Percentiles rank a stretch among this genome's conserved stretches.
phyloP scores from a whole-genome alignment of 768 basidiomycete species.

The Pisolithus sp. region DNA sequence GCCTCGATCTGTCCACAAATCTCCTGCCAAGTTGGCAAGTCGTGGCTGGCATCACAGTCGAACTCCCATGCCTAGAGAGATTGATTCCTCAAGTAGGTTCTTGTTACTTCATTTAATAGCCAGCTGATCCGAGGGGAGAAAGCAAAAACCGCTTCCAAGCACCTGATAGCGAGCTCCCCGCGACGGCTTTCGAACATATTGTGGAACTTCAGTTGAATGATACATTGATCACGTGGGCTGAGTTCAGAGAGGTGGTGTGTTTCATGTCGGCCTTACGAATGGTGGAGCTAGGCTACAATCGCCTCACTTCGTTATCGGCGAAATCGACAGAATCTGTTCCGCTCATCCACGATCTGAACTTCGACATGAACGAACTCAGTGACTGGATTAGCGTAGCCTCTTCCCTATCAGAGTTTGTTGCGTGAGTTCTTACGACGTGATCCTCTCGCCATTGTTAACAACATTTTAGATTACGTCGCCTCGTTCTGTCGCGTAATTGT shows the following conservation, averaged over 20 bases:
- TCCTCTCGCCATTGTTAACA: neutral
- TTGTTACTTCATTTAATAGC: constrained; percentile 4
- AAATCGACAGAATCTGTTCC: constrained; percentile 10
- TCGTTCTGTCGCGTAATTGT: constrained; percentile 61
- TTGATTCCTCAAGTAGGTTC: constrained; percentile 75
- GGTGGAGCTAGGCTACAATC: constrained; percentile 71
- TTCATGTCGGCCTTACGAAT: constrained; percentile 48
- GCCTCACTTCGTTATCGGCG: constrained; percentile 32
- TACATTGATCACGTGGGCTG: constrained; percentile 67
- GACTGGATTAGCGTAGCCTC: constrained; percentile 49
- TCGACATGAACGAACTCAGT: constrained; percentile 59
- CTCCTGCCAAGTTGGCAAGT: constrained; percentile 67
- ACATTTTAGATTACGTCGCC: constrained; percentile 44
- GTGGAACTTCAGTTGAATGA: constrained; percentile 68
- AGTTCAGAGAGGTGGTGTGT: constrained; percentile 45
- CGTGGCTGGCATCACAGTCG: constrained; percentile 54
- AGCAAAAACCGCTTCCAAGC: constrained; percentile 65
- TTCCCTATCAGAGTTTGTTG: constrained; percentile 37
- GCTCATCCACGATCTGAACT: constrained; percentile 50
- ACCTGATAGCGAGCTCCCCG: constrained; percentile 28
- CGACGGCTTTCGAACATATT: constrained; percentile 43
- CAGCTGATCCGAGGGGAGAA: constrained; percentile 11
- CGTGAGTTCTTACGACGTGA: constrained; percentile 29
- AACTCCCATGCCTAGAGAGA: constrained; percentile 55
- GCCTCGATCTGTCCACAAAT: constrained; percentile 74